These are phyloP conservation scores for Hypoxylon lienhwacheense DNA, from an alignment of 495 filamentous ascomycete species.

Conservation along the genomic window DNA sequence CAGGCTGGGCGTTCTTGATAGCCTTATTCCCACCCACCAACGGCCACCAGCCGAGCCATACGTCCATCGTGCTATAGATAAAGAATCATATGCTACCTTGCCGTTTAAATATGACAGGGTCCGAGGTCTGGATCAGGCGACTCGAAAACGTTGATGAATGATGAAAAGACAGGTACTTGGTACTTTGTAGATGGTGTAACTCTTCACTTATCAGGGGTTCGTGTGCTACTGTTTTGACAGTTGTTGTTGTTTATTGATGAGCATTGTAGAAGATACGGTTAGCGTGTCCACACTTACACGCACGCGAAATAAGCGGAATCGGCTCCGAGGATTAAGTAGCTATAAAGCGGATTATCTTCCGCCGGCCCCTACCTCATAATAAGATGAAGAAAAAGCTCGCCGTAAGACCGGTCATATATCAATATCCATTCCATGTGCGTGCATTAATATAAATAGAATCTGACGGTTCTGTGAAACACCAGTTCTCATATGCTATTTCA, in stretches of 20 bases:
- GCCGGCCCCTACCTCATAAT: no score
- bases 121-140: background rate
- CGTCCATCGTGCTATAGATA: background rate
- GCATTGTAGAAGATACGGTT: constrained; percentile 4
- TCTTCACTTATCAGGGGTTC: constrained; percentile 1
- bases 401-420: no score
- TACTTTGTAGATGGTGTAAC: no score
- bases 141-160: background rate
- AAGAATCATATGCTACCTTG: no score
- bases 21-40: constrained; percentile 1
- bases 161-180: no score
- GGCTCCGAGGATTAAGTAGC: constrained; percentile 18
- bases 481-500: no score
- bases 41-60: constrained; percentile 13
- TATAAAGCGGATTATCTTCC: background rate
- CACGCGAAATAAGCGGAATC: constrained; percentile 17
- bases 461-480: no score
- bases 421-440: no score
- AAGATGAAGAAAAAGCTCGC: no score
- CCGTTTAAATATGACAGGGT: constrained; percentile 3
- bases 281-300: background rate
- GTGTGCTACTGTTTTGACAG: no score
- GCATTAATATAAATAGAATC: no score
- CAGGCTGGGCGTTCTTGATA: constrained; percentile 32
- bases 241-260: constrained; percentile 2